phyloP scores from a whole-genome alignment of 371 early-diverging fungal genomes.

The Choanephora cucurbitarum region DNA sequence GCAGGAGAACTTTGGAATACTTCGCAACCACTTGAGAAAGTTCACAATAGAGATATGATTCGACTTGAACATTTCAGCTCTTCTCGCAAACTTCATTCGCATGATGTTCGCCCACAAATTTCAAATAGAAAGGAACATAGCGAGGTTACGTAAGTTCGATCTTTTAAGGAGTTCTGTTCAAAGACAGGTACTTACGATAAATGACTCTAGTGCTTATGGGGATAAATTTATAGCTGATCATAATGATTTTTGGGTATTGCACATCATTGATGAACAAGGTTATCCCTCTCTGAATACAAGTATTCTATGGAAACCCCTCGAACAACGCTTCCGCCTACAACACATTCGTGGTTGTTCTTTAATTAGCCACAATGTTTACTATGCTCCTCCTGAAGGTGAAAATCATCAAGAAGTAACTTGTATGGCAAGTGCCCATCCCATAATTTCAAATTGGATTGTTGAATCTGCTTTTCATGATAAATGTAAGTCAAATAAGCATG shows the following conservation, averaged over 20 bases:
- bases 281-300: conserved; percentile 23
- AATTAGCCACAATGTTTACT: conserved; percentile 28
- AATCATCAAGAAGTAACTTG: conserved; percentile 93
- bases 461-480: conserved; percentile 43
- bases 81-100: conserved; percentile 76
- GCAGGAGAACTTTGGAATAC: conserved; percentile 37
- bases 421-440: conserved; percentile 57
- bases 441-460: conserved; percentile 63
- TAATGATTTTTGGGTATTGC: conserved; percentile 37
- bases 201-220: conserved; percentile 31
- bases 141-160: conserved; percentile 44
- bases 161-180: not conserved
- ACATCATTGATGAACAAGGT: conserved; percentile 21
- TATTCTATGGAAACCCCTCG: conserved; percentile 17
- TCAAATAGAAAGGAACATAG: conserved; percentile 24
- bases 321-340: conserved; percentile 63
- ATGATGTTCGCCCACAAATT: conserved; percentile 70
- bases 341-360: conserved; percentile 56
- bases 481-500: conserved; percentile 14
- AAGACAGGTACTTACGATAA: not conserved
- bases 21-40: conserved; percentile 42
- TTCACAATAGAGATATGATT: conserved; percentile 68
- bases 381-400: conserved; percentile 20
- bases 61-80: conserved; percentile 78
- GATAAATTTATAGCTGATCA: conserved; percentile 22